Conservation (phyloP, 768 basidiomycete species). For the Crucibulum laeve region DNA sequence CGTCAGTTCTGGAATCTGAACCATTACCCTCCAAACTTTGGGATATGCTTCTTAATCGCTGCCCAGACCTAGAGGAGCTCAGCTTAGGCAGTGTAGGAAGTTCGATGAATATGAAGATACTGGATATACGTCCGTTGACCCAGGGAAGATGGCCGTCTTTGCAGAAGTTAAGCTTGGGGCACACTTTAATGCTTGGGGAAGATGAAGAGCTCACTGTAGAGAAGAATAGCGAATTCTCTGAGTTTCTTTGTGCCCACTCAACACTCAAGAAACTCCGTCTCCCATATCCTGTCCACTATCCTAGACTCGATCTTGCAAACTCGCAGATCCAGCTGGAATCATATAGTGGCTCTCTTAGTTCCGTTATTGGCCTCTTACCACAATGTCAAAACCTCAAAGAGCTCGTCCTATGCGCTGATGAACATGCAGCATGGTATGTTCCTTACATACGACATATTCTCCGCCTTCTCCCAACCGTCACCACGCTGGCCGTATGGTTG, state of each 20-base stretch:
- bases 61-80: slow-evolving; percentile 38
- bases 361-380: slow-evolving; percentile 9
- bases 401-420: slow-evolving; percentile 13
- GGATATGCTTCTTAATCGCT: slow-evolving; percentile 49
- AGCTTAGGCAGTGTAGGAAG: slow-evolving; percentile 21
- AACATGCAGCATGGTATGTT: slow-evolving; percentile 13
- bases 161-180: slow-evolving; percentile 13
- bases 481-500: slow-evolving; percentile 13
- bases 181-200: slow-evolving; percentile 10
- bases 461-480: slow-evolving; percentile 7
- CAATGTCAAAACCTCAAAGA: slow-evolving; percentile 10
- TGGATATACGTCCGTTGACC: slow-evolving; percentile 15
- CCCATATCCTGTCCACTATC: slow-evolving; percentile 11
- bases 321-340: slow-evolving; percentile 9
- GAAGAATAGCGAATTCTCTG: slow-evolving; percentile 4
- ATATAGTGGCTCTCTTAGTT: slow-evolving; percentile 13
- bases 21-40: slow-evolving; percentile 30
- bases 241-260: slow-evolving; percentile 13
- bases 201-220: slow-evolving; percentile 5
- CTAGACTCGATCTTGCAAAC: slow-evolving; percentile 7
- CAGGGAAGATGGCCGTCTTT: slow-evolving; percentile 15
- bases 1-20: slow-evolving; percentile 1
- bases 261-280: slow-evolving; percentile 11
- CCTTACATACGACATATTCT: slow-evolving; percentile 12
- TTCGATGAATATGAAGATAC: slow-evolving; percentile 7